Evolutionary conservation across 1,284 basidiomycete species (phyloP), one percentile per base, ranked within the genome.

Genomic region (Schizophyllum amplum): DNA sequence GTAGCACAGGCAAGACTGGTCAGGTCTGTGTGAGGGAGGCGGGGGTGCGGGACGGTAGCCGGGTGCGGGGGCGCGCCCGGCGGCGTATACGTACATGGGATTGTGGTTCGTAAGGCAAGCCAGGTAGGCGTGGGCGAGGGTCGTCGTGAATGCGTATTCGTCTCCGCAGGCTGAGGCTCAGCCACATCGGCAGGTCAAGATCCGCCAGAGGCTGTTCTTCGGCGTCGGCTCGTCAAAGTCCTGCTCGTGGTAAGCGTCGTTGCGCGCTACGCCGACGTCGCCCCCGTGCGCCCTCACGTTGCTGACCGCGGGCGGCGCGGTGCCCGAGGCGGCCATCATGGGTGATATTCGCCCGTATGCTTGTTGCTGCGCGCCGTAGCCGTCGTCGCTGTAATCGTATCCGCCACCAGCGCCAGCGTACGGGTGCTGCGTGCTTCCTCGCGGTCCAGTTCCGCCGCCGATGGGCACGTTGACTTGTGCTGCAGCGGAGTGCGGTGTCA

Each of bases 171-270:
- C n/a, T n/a, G n/a, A n/a, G n/a, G 33, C 33, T 42, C 33, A 81
- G 66, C 81, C 84, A 74, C 89, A 92, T 65, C 81, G 82, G 73
- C 88, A 91, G 56, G 87, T 90, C 61, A 91, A 69, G 62, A 90
- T 80, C 70, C 80, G 77, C 74, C 86, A 74, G 57, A 90, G 71
- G 59, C 74, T 73, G 59, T 76, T 75, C 71, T 83, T 82, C 53
- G 78, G 81, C 60, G 75, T 74, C 13, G 33, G 33, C 55, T 81
- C 77, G 55, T 76, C 72, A 59, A 82, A 78, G 64, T 84, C 81
- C 33, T 42, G 33, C 53, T 78, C 79, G 57, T 80, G 78, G 65
- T 83, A 82, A 49, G 75, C 78, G 57, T 78, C 82, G 55, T 79
- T 81, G 60, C 83, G 79, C 52, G 85, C 79, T 57, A 80, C 75